Evolutionary conservation across 371 early-diverging fungal genomes (phyloP).

Genomic region (Mucor racemosus): DNA sequence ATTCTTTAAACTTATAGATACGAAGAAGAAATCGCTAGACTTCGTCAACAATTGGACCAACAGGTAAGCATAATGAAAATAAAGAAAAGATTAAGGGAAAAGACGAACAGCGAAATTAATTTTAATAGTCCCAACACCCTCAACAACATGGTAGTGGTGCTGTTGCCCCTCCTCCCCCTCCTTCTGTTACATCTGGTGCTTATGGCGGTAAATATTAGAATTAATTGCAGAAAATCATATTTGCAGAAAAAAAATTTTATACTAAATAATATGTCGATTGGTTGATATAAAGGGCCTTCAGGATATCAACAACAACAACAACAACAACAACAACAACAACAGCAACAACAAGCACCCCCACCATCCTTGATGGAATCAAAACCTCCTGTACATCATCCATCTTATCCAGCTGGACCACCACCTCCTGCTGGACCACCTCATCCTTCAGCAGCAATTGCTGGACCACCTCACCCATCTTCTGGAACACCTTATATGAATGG

Average conservation of each 20-base stretch:
- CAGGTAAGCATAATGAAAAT: slow-evolving; percentile 19
- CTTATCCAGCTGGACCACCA: slow-evolving; percentile 28
- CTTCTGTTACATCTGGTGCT: slow-evolving; percentile 14
- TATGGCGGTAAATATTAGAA: slow-evolving; percentile 15
- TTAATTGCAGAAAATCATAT: not conserved
- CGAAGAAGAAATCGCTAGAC: slow-evolving; percentile 56
- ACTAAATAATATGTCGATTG: not conserved
- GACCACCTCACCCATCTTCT: slow-evolving; percentile 36
- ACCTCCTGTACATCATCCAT: slow-evolving; percentile 33
- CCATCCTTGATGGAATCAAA: slow-evolving; percentile 39
- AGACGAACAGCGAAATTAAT: not conserved
- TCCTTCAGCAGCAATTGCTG: slow-evolving; percentile 25
- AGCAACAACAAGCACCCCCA: slow-evolving; percentile 17
- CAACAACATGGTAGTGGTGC: slow-evolving; percentile 26
- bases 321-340: slow-evolving; percentile 6
- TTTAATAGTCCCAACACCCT: slow-evolving; percentile 18
- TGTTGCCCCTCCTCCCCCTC: slow-evolving; percentile 30
- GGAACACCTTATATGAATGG: slow-evolving; percentile 49
- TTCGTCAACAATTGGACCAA: slow-evolving; percentile 57
- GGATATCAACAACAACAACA: slow-evolving; percentile 30
- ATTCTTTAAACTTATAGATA: slow-evolving; percentile 32
- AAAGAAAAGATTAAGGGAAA: slow-evolving; percentile 8
- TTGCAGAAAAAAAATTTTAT: not conserved
- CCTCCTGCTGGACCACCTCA: slow-evolving; percentile 24
- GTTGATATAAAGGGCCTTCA: slow-evolving; percentile 26